Evolutionary conservation across 1,139 yeast species (phyloP), one percentile per base, ranked within the genome.

Genomic region (Candida sp.): DNA sequence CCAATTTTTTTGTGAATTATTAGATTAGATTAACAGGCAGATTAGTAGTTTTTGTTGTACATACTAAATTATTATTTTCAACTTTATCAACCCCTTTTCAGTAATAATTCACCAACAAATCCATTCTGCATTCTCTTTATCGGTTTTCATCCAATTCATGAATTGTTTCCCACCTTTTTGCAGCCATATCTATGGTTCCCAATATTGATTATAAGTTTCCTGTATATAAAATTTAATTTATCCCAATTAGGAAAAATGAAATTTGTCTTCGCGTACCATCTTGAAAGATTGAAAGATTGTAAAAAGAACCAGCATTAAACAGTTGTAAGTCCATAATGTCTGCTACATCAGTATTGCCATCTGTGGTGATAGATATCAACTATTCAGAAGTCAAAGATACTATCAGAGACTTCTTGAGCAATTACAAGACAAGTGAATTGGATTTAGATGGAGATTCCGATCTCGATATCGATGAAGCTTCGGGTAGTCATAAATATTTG

Each of bases 351-450:
- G 73, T 76, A 22, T 66, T 79, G 48, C 83, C 84, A 21, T 63
- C 83, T 25, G 71, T 81, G 48, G 84, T 80, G 56, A 65, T 82
- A 56, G 75, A 79, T 51, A 77, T 84, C 57, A 84, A 84, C 62
- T 85, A 84, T 58, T 70, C 69, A 30, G 82, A 78, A 42, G 67
- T 84, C 50, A 68, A 73, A 46, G 68, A 69, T 27, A 67, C 75
- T 37, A 71, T 82, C 39, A 68, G 70, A 44, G 88, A 82, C 50
- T 85, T 85, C 60, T 60, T 85, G 42, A 66, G 73, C 21, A 81
- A 83, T 52, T 85, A 70, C 68, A 84, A 84, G 54, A 68, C 79
- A 6, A 53, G 67, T 4, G 57, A 50, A 12, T 49, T 44, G n/a
- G 58, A 53, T 21, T 43, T 51, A 37, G 57, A 54, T 25, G 49